Evolutionary conservation across 768 basidiomycete genomes (phyloP), one percentile per base, ranked within the genome.

Genomic region (Sistotremastrum suecicum): DNA sequence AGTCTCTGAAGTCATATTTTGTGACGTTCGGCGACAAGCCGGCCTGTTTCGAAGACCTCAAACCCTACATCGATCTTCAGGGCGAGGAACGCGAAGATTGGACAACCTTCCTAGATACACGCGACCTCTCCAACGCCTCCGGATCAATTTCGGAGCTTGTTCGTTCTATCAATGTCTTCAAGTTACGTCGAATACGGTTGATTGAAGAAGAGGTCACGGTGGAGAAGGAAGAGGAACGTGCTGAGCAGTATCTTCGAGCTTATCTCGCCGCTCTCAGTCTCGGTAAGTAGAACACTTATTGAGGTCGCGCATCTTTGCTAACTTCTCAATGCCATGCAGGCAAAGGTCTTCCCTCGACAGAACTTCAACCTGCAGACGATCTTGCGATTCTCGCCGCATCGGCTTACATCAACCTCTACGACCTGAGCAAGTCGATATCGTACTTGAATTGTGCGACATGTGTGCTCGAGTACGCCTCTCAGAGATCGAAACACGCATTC

Each of bases 321-420:
- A 34, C 29, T 31, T 10, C 37, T 20, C 20, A 20, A 20, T 20
- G 2, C 5, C 20, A 39, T 10, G 7, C 49, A 63, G 63, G 88
- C 40, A 62, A 65, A 37, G 65, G 72, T 43, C 68, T 92, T 12
- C 75, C 80, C 5, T 58, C 67, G 3, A 83, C 86, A 0, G 91
- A 94, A 54, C 67, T 91, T 29, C 91, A 94, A 56, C 85, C 82
- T 11, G 83, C 77, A 1, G 91, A 95, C 53, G 91, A 92, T 55
- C 71, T 94, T 33, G 79, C 72, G 29, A 68, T 92, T 30, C 65
- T 95, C 20, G 77, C 83, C 5, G 80, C 71, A 2, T 81, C 81
- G 53, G 72, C 73, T 2, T 69, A 78, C 44, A 70, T 89, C 39
- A 75, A 65, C 56, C 58, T 76, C 20, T 87, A 83, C 80, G 66